Conservation (phyloP, 257 asterid species). For the Ajuga chamaepitys region DNA sequence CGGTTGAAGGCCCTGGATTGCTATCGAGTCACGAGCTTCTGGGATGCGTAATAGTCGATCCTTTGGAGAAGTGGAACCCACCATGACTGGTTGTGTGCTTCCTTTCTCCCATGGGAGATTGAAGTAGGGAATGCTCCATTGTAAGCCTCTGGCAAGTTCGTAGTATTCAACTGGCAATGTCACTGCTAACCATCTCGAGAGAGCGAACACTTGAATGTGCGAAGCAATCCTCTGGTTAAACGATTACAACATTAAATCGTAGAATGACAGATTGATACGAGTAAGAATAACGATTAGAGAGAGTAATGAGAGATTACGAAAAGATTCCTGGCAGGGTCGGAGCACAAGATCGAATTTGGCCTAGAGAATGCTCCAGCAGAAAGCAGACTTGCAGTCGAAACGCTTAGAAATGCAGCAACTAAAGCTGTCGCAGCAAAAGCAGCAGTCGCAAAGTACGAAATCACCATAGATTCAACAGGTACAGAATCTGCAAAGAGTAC, state of each 20-base stretch:
- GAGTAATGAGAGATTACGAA: constrained; percentile 48
- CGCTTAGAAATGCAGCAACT: constrained; percentile 58
- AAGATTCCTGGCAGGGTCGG: constrained; percentile 71
- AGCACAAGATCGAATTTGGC: constrained; percentile 40
- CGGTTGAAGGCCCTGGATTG: constrained; percentile 27
- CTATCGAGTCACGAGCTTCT: constrained; percentile 29
- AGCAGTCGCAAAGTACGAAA: constrained; percentile 62
- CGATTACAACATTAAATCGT: not conserved
- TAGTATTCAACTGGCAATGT: constrained; percentile 78
- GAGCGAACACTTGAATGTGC: constrained; percentile 81
- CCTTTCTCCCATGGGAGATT: constrained; percentile 81
- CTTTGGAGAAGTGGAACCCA: constrained; percentile 49
- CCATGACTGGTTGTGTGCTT: constrained; percentile 24
- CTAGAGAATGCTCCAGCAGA: constrained; percentile 61
- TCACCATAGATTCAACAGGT: constrained; percentile 51
- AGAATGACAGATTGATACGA: not conserved
- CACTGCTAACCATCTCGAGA: constrained; percentile 72
- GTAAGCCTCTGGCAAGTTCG: constrained; percentile 73
- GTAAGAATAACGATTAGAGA: not conserved
- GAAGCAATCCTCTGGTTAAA: constrained; percentile 68
- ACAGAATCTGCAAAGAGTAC: constrained; percentile 52
- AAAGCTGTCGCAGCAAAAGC: constrained; percentile 63
- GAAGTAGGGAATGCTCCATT: constrained; percentile 90
- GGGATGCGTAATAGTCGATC: constrained; percentile 31
- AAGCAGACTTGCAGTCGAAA: constrained; percentile 73